Evolutionary conservation across 129 eudicot genomes (phyloP).

Genomic region (carrot (Daucus carota)): DNA sequence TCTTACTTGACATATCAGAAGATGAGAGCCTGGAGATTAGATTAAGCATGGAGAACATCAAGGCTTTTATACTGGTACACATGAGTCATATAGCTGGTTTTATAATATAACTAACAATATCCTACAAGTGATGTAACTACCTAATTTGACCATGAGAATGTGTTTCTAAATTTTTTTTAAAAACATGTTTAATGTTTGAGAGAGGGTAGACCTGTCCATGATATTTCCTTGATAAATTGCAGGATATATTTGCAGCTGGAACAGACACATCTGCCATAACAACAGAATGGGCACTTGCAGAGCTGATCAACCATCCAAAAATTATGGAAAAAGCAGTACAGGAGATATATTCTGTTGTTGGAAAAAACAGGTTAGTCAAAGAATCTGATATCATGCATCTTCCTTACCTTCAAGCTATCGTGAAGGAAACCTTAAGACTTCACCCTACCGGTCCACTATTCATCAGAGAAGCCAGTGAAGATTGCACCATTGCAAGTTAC

Average conservation of each 20-base stretch:
- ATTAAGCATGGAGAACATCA: slow-evolving; percentile 36
- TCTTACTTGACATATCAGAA: slow-evolving; percentile 34
- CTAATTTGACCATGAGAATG: background rate
- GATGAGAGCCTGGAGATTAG: slow-evolving; percentile 2
- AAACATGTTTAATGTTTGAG: background rate
- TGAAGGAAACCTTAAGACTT: slow-evolving; percentile 62
- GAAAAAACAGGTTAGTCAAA: slow-evolving; percentile 37
- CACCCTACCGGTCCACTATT: slow-evolving; percentile 59
- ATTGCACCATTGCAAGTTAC: slow-evolving; percentile 3
- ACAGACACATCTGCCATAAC: slow-evolving; percentile 4
- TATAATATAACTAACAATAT: background rate
- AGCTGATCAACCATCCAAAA: slow-evolving; percentile 4
- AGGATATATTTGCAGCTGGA: slow-evolving; percentile 4
- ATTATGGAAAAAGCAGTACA: background rate
- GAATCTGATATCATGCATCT: background rate
- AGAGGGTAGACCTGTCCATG: background rate
- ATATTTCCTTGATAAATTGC: background rate
- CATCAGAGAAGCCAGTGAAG: slow-evolving; percentile 21
- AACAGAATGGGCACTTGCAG: slow-evolving; percentile 4
- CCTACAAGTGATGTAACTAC: background rate
- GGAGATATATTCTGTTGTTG: slow-evolving; percentile 20
- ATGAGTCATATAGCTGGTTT: background rate
- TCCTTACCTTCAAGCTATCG: slow-evolving; percentile 39
- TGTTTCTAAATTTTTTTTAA: background rate
- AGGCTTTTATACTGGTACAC: slow-evolving; percentile 41